These are phyloP conservation scores for Vaccinium darrowii DNA, from an alignment of 148 eudicot genomes.

Conservation along the genomic window DNA sequence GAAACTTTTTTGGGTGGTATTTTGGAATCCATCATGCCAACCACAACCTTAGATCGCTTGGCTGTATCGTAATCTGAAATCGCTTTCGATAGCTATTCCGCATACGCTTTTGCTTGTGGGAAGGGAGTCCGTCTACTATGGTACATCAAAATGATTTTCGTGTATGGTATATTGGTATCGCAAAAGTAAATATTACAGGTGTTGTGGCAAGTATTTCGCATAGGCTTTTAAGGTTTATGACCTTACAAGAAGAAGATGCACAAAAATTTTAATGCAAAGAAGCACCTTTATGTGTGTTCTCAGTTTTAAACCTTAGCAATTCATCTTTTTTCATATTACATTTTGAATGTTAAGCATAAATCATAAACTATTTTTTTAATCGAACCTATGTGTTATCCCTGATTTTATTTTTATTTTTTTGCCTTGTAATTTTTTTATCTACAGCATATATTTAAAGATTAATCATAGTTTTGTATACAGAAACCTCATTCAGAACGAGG, in stretches of 20 bases:
- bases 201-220: too few species aligned
- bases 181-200: too few species aligned
- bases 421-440: too few species aligned
- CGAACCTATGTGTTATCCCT: too few species aligned
- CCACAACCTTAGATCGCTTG: not conserved
- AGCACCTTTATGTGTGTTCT: not conserved
- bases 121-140: not conserved
- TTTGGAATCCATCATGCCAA: not conserved
- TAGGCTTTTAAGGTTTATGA: not conserved
- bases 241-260: not conserved
- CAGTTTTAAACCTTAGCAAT: not conserved
- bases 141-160: too few species aligned
- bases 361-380: too few species aligned
- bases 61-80: not conserved
- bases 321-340: not conserved
- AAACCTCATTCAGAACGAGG: not conserved
- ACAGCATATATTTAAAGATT: not conserved
- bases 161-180: not conserved
- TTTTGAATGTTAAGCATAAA: too few species aligned
- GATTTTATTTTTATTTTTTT: too few species aligned
- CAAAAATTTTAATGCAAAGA: not conserved
- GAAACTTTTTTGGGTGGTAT: too few species aligned
- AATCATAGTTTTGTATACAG: too few species aligned
- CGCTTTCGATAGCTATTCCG: not conserved
- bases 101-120: not conserved